phyloP scores from a whole-genome alignment of 208 protist species.

The Acanthamoeba triangularis region DNA sequence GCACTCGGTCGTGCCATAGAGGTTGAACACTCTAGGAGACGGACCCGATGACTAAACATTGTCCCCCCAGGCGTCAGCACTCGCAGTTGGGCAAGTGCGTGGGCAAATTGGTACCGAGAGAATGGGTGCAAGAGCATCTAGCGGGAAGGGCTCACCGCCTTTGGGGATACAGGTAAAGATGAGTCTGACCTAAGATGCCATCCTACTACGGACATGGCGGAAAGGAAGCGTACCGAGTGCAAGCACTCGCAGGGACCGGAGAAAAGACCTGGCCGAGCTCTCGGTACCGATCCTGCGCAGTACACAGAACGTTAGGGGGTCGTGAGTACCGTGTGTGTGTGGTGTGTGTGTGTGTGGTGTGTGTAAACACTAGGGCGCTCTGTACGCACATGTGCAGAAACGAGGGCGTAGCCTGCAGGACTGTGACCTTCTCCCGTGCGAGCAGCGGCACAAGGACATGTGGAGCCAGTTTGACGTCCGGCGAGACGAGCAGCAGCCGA shows the following conservation, averaged over 20 bases:
- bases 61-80: no score
- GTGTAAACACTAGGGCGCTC: neutral
- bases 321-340: no score
- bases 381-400: conserved; percentile 12
- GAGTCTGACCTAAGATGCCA: neutral
- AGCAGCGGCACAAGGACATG: neutral
- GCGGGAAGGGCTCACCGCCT: conserved; percentile 13
- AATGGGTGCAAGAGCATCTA: neutral
- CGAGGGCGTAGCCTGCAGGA: neutral
- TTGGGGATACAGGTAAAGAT: no score
- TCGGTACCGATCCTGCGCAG: neutral
- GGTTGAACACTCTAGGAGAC: neutral
- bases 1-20: conserved; percentile 42
- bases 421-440: neutral
- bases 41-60: neutral
- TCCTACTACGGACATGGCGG: neutral
- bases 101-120: conserved; percentile 16
- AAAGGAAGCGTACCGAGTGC: neutral
- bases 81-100: no score
- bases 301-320: no score
- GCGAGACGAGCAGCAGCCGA: neutral
- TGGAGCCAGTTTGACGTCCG: neutral
- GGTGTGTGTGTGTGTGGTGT: no score
- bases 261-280: neutral
- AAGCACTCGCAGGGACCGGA: neutral